These are phyloP conservation scores for Lactifluus hygrophoroides DNA, from an alignment of 768 basidiomycete genomes.

Conservation along the genomic window DNA sequence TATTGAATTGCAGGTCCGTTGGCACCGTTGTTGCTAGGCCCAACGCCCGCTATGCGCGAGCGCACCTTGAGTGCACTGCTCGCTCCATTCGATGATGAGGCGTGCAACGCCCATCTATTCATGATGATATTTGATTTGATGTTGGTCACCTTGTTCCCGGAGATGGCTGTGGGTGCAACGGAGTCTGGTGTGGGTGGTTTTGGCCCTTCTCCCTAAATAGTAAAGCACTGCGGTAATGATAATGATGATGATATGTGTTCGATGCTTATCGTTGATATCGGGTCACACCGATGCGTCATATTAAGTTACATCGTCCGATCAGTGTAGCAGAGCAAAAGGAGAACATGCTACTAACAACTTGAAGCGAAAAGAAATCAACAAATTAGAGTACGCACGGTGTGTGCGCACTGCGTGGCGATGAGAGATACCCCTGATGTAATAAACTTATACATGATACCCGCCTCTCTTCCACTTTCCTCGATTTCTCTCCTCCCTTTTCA, in stretches of 20 bases:
- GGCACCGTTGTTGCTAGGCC: constrained; percentile 46
- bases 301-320: neutral
- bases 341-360: neutral
- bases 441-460: too few relatives aligned
- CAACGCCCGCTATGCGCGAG: constrained; percentile 31
- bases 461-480: neutral
- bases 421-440: too few relatives aligned
- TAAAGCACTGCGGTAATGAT: too few relatives aligned
- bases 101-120: constrained; percentile 74
- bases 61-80: constrained; percentile 45
- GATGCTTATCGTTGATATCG: neutral
- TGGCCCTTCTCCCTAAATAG: neutral
- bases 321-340: neutral
- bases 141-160: constrained; percentile 69
- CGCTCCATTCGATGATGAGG: constrained; percentile 49
- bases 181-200: neutral
- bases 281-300: neutral
- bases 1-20: constrained; percentile 29
- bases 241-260: too few relatives aligned
- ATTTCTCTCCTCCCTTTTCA: constrained; percentile 32
- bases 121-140: constrained; percentile 67
- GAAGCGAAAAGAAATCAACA: neutral
- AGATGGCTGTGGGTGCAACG: constrained; percentile 40
- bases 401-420: neutral
- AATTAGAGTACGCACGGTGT: constrained; percentile 12